Percentiles rank a stretch among this genome's conserved stretches.
Evolutionary conservation across 805 yeast genomes (phyloP).

Genomic region (Starmerella bombi): DNA sequence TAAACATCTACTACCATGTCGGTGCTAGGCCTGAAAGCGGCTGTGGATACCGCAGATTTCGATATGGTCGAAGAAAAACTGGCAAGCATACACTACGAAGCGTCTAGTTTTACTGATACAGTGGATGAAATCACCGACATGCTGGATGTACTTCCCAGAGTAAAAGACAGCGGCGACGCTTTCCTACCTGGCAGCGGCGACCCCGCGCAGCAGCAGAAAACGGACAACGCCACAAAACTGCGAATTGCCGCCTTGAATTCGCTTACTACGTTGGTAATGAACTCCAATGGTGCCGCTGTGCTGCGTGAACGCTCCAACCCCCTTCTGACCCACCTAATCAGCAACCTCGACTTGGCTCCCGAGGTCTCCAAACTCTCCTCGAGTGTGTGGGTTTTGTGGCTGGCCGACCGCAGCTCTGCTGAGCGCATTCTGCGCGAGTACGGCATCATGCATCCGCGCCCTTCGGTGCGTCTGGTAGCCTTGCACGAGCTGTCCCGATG

Average conservation of each 20-base stretch:
- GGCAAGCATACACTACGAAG: background rate
- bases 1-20: background rate
- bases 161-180: background rate
- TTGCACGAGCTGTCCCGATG: slow-evolving; percentile 21
- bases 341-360: background rate
- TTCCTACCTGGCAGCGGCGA: too few species aligned
- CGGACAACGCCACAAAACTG: background rate
- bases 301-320: background rate
- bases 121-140: slow-evolving; percentile 3
- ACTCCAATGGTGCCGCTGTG: slow-evolving; percentile 1
- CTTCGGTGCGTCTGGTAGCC: slow-evolving; percentile 21
- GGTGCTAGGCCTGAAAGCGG: background rate
- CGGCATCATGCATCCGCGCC: slow-evolving; percentile 24
- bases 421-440: slow-evolving; percentile 25
- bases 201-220: too few species aligned
- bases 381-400: slow-evolving; percentile 26
- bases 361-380: slow-evolving; percentile 2
- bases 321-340: slow-evolving; percentile 3
- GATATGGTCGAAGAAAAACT: background rate
- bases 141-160: slow-evolving; percentile 1
- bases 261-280: background rate
- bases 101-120: background rate
- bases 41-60: background rate
- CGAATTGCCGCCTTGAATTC: background rate
- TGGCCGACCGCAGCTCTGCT: slow-evolving; percentile 26